Percentiles rank a stretch among this genome's conserved stretches.
phyloP scores from a whole-genome alignment of 345 rosid species.

The Physaria fendleri region DNA sequence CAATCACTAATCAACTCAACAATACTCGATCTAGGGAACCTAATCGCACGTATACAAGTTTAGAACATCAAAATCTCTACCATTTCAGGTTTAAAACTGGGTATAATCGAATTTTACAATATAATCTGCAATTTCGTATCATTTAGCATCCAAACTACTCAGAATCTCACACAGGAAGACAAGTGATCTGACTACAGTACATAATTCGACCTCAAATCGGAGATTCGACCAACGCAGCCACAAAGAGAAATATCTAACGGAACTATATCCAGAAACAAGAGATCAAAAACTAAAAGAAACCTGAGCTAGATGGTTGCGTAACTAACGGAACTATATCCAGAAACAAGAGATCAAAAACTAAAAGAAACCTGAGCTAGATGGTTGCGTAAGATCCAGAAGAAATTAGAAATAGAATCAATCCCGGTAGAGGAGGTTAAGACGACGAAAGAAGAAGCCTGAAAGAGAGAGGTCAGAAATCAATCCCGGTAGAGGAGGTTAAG shows the following conservation, averaged over 20 bases:
- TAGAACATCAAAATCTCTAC: background rate
- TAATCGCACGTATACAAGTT: background rate
- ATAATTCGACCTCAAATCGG: constrained; percentile 12
- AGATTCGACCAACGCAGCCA: constrained; percentile 5
- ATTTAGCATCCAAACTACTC: background rate
- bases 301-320: no score
- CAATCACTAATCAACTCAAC: background rate
- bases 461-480: constrained; percentile 12
- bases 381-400: constrained; percentile 25
- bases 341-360: no score
- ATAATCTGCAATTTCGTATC: background rate
- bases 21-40: background rate
- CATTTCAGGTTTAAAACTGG: background rate
- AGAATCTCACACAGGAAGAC: background rate
- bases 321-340: no score
- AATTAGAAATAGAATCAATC: constrained; percentile 12
- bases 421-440: background rate
- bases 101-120: background rate
- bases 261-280: background rate
- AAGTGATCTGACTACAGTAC: background rate
- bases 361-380: constrained; percentile 14
- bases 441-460: background rate
- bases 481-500: background rate
- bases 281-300: no score
- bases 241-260: background rate